phyloP scores from a whole-genome alignment of 768 basidiomycete species.

The Termitomyces sp. region DNA sequence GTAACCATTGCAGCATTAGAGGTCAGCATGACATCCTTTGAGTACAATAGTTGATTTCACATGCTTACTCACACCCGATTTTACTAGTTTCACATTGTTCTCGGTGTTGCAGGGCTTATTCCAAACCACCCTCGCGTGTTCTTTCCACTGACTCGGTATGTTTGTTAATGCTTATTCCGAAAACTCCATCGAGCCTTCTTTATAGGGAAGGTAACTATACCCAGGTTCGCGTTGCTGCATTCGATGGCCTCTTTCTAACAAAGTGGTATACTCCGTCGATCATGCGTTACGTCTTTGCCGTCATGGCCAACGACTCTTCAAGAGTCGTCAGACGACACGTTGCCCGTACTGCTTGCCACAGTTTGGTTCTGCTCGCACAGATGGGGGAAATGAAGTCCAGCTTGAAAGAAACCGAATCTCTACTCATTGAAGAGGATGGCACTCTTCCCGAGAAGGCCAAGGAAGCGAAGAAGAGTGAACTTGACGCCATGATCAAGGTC shows the following conservation, averaged over 20 bases:
- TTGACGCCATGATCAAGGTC: conserved; percentile 81
- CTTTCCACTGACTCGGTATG: conserved; percentile 85
- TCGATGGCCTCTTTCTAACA: conserved; percentile 88
- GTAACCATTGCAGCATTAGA: conserved; percentile 89
- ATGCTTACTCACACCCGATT: not conserved
- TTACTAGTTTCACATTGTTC: conserved; percentile 69
- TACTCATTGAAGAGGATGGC: conserved; percentile 87
- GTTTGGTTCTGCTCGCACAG: conserved; percentile 77
- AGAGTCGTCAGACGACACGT: conserved; percentile 82
- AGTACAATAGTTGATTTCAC: not conserved
- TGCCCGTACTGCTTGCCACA: conserved; percentile 79
- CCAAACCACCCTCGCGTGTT: conserved; percentile 74
- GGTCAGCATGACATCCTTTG: conserved; percentile 38
- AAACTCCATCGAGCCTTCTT: not conserved
- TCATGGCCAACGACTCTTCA: conserved; percentile 84
- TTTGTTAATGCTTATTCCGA: not conserved
- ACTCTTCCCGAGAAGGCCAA: conserved; percentile 62
- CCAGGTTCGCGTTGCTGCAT: conserved; percentile 87
- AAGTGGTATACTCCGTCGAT: conserved; percentile 84
- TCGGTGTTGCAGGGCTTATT: conserved; percentile 72
- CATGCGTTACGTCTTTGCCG: conserved; percentile 82
- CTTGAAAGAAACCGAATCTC: conserved; percentile 66
- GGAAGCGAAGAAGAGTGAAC: conserved; percentile 76
- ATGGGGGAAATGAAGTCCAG: conserved; percentile 87
- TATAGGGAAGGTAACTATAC: conserved; percentile 91